Evolutionary conservation across 2,329 filamentous ascomycete species (phyloP).

Genomic region (Hypoxylon sp.): DNA sequence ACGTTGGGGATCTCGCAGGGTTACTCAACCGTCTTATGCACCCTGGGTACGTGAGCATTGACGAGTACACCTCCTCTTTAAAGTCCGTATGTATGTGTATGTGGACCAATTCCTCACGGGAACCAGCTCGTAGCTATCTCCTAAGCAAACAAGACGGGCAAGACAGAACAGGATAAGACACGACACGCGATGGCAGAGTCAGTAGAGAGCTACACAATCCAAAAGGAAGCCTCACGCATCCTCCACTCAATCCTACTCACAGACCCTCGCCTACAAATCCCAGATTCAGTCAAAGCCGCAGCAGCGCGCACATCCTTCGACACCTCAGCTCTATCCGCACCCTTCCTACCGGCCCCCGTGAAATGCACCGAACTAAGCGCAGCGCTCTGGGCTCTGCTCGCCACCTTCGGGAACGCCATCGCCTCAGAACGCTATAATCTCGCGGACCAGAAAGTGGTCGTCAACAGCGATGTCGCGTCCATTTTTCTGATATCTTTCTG

Average conservation of each 20-base stretch:
- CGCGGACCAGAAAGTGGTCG: slow-evolving; percentile 42
- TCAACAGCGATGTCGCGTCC: slow-evolving; percentile 51
- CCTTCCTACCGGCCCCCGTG: slow-evolving; percentile 50
- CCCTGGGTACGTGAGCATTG: slow-evolving; percentile 3
- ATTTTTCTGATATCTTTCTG: slow-evolving; percentile 51
- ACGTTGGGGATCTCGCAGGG: not conserved
- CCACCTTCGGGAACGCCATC: slow-evolving; percentile 50
- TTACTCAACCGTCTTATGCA: not conserved
- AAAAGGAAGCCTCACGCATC: slow-evolving; percentile 51
- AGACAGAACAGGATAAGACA: not conserved
- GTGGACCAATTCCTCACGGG: too few species aligned
- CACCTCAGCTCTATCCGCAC: slow-evolving; percentile 38
- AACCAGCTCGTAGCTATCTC: not conserved
- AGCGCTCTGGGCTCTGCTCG: slow-evolving; percentile 51
- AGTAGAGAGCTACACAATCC: slow-evolving; percentile 46
- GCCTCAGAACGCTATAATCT: slow-evolving; percentile 42
- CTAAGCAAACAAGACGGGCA: not conserved
- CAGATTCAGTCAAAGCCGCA: slow-evolving; percentile 42
- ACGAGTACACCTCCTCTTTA: not conserved
- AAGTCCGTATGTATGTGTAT: not conserved
- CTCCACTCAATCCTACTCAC: slow-evolving; percentile 45
- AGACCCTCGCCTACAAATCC: slow-evolving; percentile 48
- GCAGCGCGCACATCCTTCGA: slow-evolving; percentile 48
- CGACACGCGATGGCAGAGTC: slow-evolving; percentile 21
- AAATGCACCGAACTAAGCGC: slow-evolving; percentile 52